Base-by-base conservation (phyloP, 768 basidiomycete species). In the Suillus decipiens region DNA sequence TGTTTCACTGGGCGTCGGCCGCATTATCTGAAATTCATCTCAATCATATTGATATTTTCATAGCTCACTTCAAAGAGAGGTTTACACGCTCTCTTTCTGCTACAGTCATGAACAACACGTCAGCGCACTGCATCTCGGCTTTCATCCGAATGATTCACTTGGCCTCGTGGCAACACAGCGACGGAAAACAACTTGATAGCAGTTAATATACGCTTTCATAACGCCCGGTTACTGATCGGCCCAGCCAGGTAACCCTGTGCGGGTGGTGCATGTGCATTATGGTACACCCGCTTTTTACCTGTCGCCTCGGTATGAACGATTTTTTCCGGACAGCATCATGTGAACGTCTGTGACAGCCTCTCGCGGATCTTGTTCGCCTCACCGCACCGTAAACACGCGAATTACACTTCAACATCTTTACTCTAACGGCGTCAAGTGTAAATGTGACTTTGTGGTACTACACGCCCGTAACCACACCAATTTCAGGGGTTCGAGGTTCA, bases 61-160 rank as follows among this genome's bases (percentile, higher is more conserved):
- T 3, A 43, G 3, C 14, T 42, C 57, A 43, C n/a, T 47, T 24
- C 12, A 14, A 24, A 42, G 22, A 11, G 22, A 15, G 15, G 28
- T 69, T 70, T 65, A 66, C 62, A 17, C 14, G 34, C 11, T 14
- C 34, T 22, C 34, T 14, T 28, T 28, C 47, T 48, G 47, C 24
- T 48, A 24, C 14, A 14, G 14, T 8, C 43, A 15, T 50, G 7
- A 48, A 15, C 47, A 48, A 19, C 17, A 42, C 9, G 17, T 19
- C 3, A 8, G 19, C 8, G 17, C 8, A 19, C 19, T 19, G 39
- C 24, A 24, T 15, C 14, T 28, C 47, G 47, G 47, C 22, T 48
- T 48, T 48, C 5, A 24, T 48, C 14, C 15, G 47, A 28, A 28
- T 50, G 28, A 28, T 28, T 51, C 15, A 31, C 48, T 31, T 51